Conservation (phyloP, 192 early-diverging fungal genomes). For the Dimargaris xerosporica region DNA sequence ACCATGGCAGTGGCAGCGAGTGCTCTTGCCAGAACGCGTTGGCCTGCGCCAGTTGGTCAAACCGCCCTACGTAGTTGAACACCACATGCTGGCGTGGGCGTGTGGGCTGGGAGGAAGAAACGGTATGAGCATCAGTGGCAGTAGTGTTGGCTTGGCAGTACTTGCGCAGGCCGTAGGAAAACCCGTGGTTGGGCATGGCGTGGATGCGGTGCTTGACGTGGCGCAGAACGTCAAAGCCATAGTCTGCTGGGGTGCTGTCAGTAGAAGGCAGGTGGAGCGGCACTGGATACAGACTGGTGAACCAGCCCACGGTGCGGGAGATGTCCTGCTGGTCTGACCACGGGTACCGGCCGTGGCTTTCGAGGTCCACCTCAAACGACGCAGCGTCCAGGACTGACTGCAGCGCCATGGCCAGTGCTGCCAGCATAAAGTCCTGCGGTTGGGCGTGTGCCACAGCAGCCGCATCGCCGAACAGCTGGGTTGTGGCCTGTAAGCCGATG, state of each 20-base stretch:
- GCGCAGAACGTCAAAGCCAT: not conserved
- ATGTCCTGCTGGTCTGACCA: not conserved
- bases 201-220: not conserved
- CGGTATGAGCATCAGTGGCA: not conserved
- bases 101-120: not conserved
- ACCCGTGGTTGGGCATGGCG: not conserved
- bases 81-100: not conserved
- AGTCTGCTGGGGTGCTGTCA: not conserved
- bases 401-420: not conserved
- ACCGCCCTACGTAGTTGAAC: not conserved
- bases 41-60: not conserved
- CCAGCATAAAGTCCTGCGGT: constrained; percentile 5
- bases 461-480: not conserved
- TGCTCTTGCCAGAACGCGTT: not conserved
- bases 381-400: not conserved
- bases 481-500: not conserved
- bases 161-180: not conserved
- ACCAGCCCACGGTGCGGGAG: constrained; percentile 7
- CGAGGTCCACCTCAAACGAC: not conserved
- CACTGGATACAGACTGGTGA: not conserved
- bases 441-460: not conserved
- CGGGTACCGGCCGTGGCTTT: constrained; percentile 4
- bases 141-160: not conserved
- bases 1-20: no score
- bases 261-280: not conserved